Percentiles rank a stretch among this genome's conserved stretches.
phyloP scores from a whole-genome alignment of 2,329 filamentous ascomycete genomes.

The Cyclaneusma minus region DNA sequence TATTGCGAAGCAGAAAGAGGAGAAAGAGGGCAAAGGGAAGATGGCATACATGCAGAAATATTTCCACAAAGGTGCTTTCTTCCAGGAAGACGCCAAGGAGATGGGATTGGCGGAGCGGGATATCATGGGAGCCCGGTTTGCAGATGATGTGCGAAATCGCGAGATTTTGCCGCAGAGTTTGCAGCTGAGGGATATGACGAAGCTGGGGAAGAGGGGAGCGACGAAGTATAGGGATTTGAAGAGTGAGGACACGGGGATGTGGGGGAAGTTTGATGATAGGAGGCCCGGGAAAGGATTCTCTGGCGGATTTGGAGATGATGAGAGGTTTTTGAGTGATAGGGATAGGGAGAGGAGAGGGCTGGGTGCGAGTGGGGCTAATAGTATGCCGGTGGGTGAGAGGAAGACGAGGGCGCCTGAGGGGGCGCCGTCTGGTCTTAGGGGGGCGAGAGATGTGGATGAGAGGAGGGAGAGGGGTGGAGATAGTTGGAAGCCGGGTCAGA shows the following conservation, averaged over 20 bases:
- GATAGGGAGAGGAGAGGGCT: conserved; percentile 32
- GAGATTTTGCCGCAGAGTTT: conserved; percentile 80
- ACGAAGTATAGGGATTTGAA: conserved; percentile 82
- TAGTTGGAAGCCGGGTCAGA: conserved; percentile 8
- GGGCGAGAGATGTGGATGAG: conserved; percentile 15
- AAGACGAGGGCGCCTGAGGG: conserved; percentile 13
- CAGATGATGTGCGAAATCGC: conserved; percentile 69
- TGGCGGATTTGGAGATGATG: conserved; percentile 35
- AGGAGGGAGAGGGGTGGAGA: conserved; percentile 19
- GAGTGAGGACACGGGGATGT: conserved; percentile 78
- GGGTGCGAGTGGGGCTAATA: conserved; percentile 50
- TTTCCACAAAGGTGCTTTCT: conserved; percentile 94
- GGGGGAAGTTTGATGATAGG: conserved; percentile 51
- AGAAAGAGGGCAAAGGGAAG: conserved; percentile 51
- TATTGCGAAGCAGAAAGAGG: conserved; percentile 35
- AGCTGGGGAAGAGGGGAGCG: conserved; percentile 80
- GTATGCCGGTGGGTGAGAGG: conserved; percentile 50
- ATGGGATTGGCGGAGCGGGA: conserved; percentile 67
- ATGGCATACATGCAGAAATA: conserved; percentile 91
- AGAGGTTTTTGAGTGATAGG: conserved; percentile 51
- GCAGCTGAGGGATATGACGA: conserved; percentile 86
- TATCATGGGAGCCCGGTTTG: conserved; percentile 70
- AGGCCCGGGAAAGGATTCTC: conserved; percentile 21
- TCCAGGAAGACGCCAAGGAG: conserved; percentile 62
- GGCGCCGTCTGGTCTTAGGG: conserved; percentile 16